A percentile compares a stretch with the other conserved stretches of the same genome.
Conservation (phyloP, 257 asterid genomes). For the Nicotiana paniculata region DNA sequence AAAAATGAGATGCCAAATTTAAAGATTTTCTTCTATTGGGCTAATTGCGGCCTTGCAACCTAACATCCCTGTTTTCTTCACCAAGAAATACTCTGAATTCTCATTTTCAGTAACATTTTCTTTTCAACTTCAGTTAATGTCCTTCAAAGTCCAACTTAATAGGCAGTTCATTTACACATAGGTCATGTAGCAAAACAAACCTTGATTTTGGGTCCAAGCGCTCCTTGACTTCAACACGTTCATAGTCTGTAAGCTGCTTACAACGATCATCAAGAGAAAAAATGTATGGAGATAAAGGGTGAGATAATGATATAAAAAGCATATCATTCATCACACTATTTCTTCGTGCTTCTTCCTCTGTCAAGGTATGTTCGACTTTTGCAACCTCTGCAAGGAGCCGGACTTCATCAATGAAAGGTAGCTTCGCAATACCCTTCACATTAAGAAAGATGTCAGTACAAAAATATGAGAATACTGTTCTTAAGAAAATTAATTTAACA, state of each 20-base stretch:
- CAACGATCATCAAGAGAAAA: constrained; percentile 86
- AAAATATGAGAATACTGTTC: neutral
- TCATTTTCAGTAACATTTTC: neutral
- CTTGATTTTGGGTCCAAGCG: constrained; percentile 79
- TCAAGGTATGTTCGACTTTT: constrained; percentile 81
- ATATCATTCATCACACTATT: constrained; percentile 80
- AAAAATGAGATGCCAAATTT: neutral
- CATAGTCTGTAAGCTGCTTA: constrained; percentile 58
- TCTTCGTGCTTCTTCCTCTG: constrained; percentile 91
- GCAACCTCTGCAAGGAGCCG: constrained; percentile 91
- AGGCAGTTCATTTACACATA: constrained; percentile 3
- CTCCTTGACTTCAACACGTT: constrained; percentile 55
- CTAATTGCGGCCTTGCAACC: too few species aligned
- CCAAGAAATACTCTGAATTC: neutral
- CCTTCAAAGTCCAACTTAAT: neutral
- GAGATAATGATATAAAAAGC: constrained; percentile 82
- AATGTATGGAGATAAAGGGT: constrained; percentile 83
- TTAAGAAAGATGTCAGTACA: constrained; percentile 4
- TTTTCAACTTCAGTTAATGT: neutral
- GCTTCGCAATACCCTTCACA: constrained; percentile 81
- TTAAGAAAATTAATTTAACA: neutral
- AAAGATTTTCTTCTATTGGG: neutral
- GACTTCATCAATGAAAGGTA: constrained; percentile 88
- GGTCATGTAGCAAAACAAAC: constrained; percentile 36
- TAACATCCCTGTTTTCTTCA: too few species aligned